phyloP scores from a whole-genome alignment of 2,329 filamentous ascomycete species.

The Calcarisporium arbuscula region DNA sequence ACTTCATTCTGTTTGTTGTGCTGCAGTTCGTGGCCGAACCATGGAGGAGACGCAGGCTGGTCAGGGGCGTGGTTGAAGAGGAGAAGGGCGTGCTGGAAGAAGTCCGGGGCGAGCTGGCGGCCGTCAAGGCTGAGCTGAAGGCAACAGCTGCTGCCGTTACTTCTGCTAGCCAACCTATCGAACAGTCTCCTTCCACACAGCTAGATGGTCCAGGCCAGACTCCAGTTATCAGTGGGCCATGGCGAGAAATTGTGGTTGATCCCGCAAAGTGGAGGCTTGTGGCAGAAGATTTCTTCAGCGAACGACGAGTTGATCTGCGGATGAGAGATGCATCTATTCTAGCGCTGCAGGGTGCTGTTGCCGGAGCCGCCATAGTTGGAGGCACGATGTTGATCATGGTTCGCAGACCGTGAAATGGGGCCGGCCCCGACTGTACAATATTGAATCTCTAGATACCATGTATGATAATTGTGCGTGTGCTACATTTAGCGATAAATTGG shows the following conservation, averaged over 20 bases:
- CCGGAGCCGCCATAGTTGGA: conserved; percentile 57
- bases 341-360: conserved; percentile 59
- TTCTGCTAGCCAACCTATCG: no score
- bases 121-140: conserved; percentile 23
- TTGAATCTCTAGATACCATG: no score
- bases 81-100: conserved; percentile 54
- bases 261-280: conserved; percentile 41
- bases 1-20: conserved; percentile 80
- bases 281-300: conserved; percentile 57
- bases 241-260: conserved; percentile 37
- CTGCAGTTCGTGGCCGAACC: conserved; percentile 89
- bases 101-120: conserved; percentile 35
- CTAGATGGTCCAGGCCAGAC: conserved; percentile 19
- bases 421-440: no score
- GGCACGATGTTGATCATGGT: conserved; percentile 45
- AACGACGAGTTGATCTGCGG: conserved; percentile 54
- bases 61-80: conserved; percentile 75
- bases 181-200: no score
- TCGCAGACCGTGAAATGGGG: conserved; percentile 25
- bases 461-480: no score
- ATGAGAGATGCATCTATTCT: conserved; percentile 67
- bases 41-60: conserved; percentile 76
- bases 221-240: no score
- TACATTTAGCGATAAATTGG: no score
- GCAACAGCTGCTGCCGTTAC: no score